Base-by-base conservation (phyloP, 2,329 filamentous ascomycete species). In the Dissoconium aciculare region DNA sequence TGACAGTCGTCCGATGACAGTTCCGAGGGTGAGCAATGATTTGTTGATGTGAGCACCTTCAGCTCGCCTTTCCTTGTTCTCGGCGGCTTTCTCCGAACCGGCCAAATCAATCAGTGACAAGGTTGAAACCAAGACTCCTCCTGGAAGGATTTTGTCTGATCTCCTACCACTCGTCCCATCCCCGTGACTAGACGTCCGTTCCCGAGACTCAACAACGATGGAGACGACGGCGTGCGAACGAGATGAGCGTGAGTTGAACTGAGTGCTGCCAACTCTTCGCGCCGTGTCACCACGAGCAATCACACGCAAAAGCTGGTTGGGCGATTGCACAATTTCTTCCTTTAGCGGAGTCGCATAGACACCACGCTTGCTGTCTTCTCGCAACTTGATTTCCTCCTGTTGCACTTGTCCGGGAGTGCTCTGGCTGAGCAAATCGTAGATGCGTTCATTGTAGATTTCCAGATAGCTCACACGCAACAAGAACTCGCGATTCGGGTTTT, bases 41-140 rank as follows among this genome's bases (percentile, higher is more conserved):
- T 95, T 95, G 64, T 98, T 98, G 60, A 98, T 98, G 53, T 98
- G 89, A 9, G 87, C 87, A 40, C 89, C 89, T 58, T 98, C 89
- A 11, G 83, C 82, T 27, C 89, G 71, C 31, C 89, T 73, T 59
- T 95, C 89, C 54, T 95, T 98, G 32, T 78, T 80, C 49, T 95
- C 89, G 3, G 89, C 89, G 24, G 89, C 89, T 56, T 87, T 83
- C 54, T 98, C 89, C 0, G 89, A 95, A 23, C 89, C 89, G 32
- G 89, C 89, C 44, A 98, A 63, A 67, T 98, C 89, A 42, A 98
- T 98, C 51, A 98, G 60, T 52, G 85, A 94, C 34, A 98, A 60
- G 0, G 89, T 95, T 11, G 87, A 95, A 4, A 98, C 89, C 30
- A 89, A 76, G 4, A 98, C 89, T 36, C 89, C 89, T 30, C 87